Conservation (phyloP, 768 basidiomycete genomes). For the Saitozyma podzolica region DNA sequence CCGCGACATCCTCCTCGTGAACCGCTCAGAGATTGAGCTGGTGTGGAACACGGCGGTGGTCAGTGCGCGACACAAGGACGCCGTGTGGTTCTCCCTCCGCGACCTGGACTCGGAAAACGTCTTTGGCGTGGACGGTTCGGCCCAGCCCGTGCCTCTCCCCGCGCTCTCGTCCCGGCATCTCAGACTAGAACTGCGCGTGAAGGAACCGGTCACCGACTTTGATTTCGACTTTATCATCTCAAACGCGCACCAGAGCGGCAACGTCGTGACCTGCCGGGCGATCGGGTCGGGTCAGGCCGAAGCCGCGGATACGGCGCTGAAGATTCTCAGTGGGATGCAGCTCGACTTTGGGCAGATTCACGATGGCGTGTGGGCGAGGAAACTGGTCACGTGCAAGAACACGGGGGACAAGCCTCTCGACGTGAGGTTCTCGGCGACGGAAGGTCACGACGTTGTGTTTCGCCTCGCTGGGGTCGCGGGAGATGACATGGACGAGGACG, state of each 20-base stretch:
- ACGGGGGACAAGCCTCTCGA: conserved; percentile 41
- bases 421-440: conserved; percentile 38
- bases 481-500: conserved; percentile 42
- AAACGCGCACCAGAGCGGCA: conserved; percentile 42
- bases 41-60: conserved; percentile 45
- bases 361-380: conserved; percentile 44
- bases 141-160: conserved; percentile 39
- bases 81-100: conserved; percentile 43
- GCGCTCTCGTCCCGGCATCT: conserved; percentile 43
- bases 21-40: conserved; percentile 47
- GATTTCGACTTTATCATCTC: conserved; percentile 45
- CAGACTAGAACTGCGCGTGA: conserved; percentile 35
- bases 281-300: conserved; percentile 30
- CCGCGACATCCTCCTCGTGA: conserved; percentile 43
- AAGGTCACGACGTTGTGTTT: conserved; percentile 44
- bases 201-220: conserved; percentile 31
- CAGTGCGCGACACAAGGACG: conserved; percentile 33
- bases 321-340: conserved; percentile 36
- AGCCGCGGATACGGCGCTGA: conserved; percentile 30
- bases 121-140: conserved; percentile 35
- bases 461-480: conserved; percentile 46
- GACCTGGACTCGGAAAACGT: conserved; percentile 47
- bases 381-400: conserved; percentile 48
- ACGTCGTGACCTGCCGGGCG: conserved; percentile 41
- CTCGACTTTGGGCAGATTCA: conserved; percentile 47